These are phyloP conservation scores for Pichia heedii DNA, from an alignment of 805 yeast species.

Conservation along the genomic window DNA sequence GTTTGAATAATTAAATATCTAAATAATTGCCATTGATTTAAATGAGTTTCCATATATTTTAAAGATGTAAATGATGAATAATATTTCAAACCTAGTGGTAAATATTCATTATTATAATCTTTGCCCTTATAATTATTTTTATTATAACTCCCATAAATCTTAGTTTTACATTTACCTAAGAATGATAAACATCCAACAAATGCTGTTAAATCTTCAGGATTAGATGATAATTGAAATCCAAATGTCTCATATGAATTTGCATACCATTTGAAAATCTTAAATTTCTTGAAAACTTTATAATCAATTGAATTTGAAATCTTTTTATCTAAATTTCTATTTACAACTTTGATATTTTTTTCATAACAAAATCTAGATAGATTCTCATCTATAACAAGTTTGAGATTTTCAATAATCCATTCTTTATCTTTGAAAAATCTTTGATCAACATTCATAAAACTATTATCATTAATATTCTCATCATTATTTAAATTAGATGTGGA, in stretches of 20 bases:
- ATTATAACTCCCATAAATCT: not conserved
- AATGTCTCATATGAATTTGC: conserved; percentile 22
- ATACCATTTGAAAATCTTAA: conserved; percentile 22
- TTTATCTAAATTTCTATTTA: conserved; percentile 22
- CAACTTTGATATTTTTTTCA: conserved; percentile 19
- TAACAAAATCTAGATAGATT: conserved; percentile 22
- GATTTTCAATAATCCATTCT: conserved; percentile 20
- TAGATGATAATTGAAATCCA: conserved; percentile 12
- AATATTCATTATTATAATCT: conserved; percentile 13
- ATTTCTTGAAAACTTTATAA: conserved; percentile 23
- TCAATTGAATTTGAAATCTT: conserved; percentile 16
- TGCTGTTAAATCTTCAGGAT: conserved; percentile 13
- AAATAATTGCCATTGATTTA: conserved; percentile 26
- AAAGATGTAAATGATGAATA: conserved; percentile 21
- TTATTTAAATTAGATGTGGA: conserved; percentile 1
- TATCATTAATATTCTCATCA: not conserved
- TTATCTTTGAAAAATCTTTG: not conserved
- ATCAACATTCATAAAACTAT: not conserved
- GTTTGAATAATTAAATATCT: conserved; percentile 17
- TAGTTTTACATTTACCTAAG: conserved; percentile 8
- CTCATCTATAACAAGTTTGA: conserved; percentile 25
- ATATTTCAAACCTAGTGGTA: conserved; percentile 14
- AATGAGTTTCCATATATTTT: conserved; percentile 20
- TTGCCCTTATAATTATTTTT: conserved; percentile 12
- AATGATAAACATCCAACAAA: conserved; percentile 18